Base-by-base conservation (phyloP, 225 moss, liverwort and hornwort species). In the Sphagnum tenellum region DNA sequence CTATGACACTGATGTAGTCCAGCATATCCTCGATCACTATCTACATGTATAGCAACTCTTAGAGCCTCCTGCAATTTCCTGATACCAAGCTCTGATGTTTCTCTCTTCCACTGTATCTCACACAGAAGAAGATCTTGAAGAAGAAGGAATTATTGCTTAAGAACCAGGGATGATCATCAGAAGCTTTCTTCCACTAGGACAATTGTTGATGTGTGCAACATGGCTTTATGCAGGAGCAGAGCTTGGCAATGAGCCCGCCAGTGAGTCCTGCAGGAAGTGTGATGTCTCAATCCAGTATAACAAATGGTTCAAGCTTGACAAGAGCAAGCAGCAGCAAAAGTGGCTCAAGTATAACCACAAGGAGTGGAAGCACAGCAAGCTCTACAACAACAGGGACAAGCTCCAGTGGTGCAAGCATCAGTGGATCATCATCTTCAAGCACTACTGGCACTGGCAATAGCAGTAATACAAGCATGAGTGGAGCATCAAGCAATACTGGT, bases 1-100 rank as follows among this genome's bases (percentile, higher is more conserved):
- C 29, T 87, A 79, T 63, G 92, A 96, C 68, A 82, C 92, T 49
- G 92, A 96, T 69, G 79, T 89, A 45, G 81, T 90, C 47, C 92
- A 92, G 70, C 88, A 92, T 60, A 81, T 96, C 74, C 67, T 92
- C 51, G 95, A 90, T 66, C 84, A 86, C 29, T 29, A 29, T 29
- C 29, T 29, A 29, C 29, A 29, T 29, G 29, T 29, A 29, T 29
- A 29, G 29, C 29, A 29, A 29, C 29, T 29, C 29, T 29, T 0
- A 29, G 29, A 29, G 29, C 29, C 29, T 29, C 29, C 29, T 29
- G 29, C 29, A 29, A 29, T 29, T 29, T 29, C 29, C 29, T 29
- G 29, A 29, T 29, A 29, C 29, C 29, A 29, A 29, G 29, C 29
- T 29, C 29, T 29, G 29, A 29, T 29, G 29, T 29, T 29, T 29